Evolutionary conservation across 495 filamentous ascomycete species (phyloP), one percentile per base, ranked within the genome.

Genomic region (Geopyxis carbonaria): DNA sequence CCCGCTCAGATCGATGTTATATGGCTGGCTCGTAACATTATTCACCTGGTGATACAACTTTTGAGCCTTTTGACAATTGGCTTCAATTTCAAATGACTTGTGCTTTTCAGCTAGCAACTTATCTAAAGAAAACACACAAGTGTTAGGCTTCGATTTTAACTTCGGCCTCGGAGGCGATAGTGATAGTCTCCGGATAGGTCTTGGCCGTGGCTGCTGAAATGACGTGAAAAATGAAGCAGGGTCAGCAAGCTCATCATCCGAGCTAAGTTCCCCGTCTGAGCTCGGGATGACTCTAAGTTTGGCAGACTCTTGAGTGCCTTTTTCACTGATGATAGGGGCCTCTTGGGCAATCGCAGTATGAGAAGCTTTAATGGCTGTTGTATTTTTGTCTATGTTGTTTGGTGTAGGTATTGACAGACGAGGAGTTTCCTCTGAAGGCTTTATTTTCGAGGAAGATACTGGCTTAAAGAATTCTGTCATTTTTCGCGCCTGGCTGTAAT

Each of bases 221-320:
- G 31, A 18, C 19, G 31, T 21, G 15, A 36, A 14, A 7, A 36
- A 22, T 16, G 7, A 10, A 22, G 24, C 21, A 4, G 61, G 59
- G 33, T 63, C 61, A 28, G 63, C 64, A 16, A 70, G 51, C 7
- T 47, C 48, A n/a, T 45, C 51, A 39, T 73, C 64, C 0, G 72
- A 75, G 43, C 72, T 72, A 1, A 60, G 63, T 19, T 81, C 78
- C 38, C 75, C 75, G 48, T 85, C 80, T 0, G 80, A 86, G 41
- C 62, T 67, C 29, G 64, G 67, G 36, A 83, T 75, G 21, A 78
- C 68, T 14, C 56, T 4, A 8, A 50, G 34, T 62, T 51, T 36
- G 5, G 6, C n/a, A n/a, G n/a, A n/a, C n/a, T n/a, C n/a, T n/a
- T n/a, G n/a, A n/a, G n/a, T n/a, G n/a, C n/a, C n/a, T n/a, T n/a